Conservation (phyloP, 1,284 basidiomycete species). For the Tetrapyrgos nigripes region DNA sequence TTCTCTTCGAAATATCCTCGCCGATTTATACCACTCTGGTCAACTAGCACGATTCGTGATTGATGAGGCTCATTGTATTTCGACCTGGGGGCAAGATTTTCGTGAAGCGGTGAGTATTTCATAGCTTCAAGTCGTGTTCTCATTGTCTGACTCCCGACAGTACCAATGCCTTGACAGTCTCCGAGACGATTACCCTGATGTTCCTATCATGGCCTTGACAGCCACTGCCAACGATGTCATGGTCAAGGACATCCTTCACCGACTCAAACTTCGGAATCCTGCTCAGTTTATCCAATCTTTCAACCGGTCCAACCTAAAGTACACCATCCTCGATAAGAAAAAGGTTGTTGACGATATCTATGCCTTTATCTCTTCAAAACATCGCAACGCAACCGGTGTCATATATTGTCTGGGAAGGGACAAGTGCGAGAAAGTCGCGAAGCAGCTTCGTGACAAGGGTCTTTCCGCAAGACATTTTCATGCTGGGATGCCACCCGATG, state of each 20-base stretch:
- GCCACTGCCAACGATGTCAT: constrained; percentile 89
- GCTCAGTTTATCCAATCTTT: constrained; percentile 83
- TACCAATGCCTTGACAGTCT: constrained; percentile 75
- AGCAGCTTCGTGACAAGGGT: constrained; percentile 60
- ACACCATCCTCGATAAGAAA: constrained; percentile 75
- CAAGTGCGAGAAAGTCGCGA: constrained; percentile 84
- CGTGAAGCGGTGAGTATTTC: constrained; percentile 66
- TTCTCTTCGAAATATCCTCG: constrained; percentile 62
- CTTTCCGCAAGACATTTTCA: constrained; percentile 87
- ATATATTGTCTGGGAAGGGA: constrained; percentile 84
- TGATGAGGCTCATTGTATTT: constrained; percentile 96
- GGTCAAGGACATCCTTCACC: constrained; percentile 79
- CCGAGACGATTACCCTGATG: constrained; percentile 73
- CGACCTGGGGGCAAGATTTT: constrained; percentile 87
- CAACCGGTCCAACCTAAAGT: constrained; percentile 91
- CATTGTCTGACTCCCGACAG: constrained; percentile 42
- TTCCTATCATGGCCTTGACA: constrained; percentile 96
- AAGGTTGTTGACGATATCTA: constrained; percentile 73
- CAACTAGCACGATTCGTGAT: constrained; percentile 90
- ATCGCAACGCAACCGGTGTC: constrained; percentile 77
- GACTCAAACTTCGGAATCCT: constrained; percentile 70
- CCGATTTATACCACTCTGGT: constrained; percentile 58
- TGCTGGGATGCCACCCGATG: constrained; percentile 74
- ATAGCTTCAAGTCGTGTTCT: background rate
- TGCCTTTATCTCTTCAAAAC: constrained; percentile 69